phyloP scores from a whole-genome alignment of 2,329 filamentous ascomycete genomes.

The Colletotrichum lupini region DNA sequence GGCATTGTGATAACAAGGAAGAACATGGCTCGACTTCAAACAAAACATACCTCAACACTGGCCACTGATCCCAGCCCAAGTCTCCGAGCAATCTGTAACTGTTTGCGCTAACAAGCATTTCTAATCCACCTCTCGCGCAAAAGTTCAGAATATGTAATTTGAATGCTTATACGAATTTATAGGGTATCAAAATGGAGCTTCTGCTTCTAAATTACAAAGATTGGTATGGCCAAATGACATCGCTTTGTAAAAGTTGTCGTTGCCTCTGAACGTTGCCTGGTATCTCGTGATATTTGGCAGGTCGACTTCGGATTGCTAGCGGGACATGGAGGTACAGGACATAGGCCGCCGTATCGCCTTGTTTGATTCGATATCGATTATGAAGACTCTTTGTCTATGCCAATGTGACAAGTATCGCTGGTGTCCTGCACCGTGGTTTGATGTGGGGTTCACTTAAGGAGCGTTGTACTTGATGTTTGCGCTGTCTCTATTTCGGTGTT shows the following conservation, averaged over 20 bases:
- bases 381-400: neutral
- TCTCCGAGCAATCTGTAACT: neutral
- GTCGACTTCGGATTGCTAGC: too few species aligned
- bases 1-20: neutral
- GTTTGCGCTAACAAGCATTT: neutral
- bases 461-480: neutral
- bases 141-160: neutral
- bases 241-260: neutral
- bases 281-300: neutral
- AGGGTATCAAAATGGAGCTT: neutral
- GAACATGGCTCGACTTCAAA: neutral
- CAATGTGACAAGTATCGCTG: neutral
- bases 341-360: neutral
- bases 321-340: neutral
- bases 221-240: too few species aligned
- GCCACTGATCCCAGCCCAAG: neutral
- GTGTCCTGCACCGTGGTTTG: conserved; percentile 2
- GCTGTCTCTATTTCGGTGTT: neutral
- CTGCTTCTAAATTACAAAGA: neutral
- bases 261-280: too few species aligned
- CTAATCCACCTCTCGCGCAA: neutral
- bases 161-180: neutral
- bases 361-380: neutral
- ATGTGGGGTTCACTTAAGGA: neutral
- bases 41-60: neutral